Evolutionary conservation across 2,329 filamentous ascomycete genomes (phyloP), one percentile per base, ranked within the genome.

Genomic region (Dactylellina haptotyla): DNA sequence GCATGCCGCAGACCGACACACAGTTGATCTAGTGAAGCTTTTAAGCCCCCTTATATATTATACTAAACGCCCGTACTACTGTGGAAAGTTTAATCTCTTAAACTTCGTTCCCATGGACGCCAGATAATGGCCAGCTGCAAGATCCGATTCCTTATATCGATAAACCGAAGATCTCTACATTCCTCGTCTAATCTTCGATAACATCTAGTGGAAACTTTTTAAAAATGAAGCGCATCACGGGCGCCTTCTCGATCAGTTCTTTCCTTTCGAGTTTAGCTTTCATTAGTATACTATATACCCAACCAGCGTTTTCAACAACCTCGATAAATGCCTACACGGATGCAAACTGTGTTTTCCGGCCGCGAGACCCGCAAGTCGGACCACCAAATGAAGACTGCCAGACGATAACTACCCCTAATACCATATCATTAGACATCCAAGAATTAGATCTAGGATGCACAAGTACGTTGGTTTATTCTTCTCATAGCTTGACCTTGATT

Each of bases 261-360:
- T 18, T 58, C 9, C 2, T 41, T 48, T 43, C 25, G 6, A 6
- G 12, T 1, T 18, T 63, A 8, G 14, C 37, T 51, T 57, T 25
- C 4, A 39, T 26, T 26, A 25, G 34, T 37, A 16, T 57, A 5
- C 5, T 54, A 12, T 26, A 46, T 14, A 25, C 10, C 2, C 32
- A 10, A 20, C 20, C 4, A 41, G 26, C 25, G n/a, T 10, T 14
- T 12, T 61, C 43, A 25, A 25, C 23, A 34, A 58, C 46, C 4
- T 50, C 58, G 5, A 50, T 72, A 45, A 64, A 64, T 26, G 58
- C 58, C 1, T 64, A 48, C 20, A 64, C 66, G 18, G 66, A 72
- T 59, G 41, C 41, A 12, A 58, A 59, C 16, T 72, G 66, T 16
- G 43, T 23, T 32, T 64, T 64, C 43, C 50, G 32, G 0, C 66